Evolutionary conservation across 768 basidiomycete species (phyloP).

Genomic region (Filobasidium wieringae): DNA sequence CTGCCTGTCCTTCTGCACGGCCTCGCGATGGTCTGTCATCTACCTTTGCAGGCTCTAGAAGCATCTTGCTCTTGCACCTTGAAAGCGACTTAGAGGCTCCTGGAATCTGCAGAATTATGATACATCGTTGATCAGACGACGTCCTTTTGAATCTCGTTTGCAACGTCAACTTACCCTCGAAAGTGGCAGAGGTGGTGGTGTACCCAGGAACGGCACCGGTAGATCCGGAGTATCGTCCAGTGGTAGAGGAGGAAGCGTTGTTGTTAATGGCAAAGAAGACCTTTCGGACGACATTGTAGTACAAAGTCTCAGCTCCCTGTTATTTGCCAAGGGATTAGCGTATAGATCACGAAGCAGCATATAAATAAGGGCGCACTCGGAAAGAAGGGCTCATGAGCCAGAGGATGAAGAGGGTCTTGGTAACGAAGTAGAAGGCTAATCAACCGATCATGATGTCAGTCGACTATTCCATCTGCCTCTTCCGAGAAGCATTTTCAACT

Average conservation of each 20-base stretch:
- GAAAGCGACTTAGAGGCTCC: too few relatives aligned
- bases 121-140: too few relatives aligned
- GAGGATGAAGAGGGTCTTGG: constrained; percentile 81
- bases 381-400: constrained; percentile 46
- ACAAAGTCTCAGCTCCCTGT: constrained; percentile 77
- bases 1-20: too few relatives aligned
- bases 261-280: constrained; percentile 24
- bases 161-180: constrained; percentile 39
- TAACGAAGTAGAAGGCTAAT: constrained; percentile 85
- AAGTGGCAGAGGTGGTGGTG: constrained; percentile 34
- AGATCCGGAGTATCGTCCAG: too few relatives aligned
- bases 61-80: too few relatives aligned
- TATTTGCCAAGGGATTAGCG: neutral
- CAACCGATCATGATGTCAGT: neutral
- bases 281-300: constrained; percentile 51
- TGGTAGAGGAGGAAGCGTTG: constrained; percentile 39
- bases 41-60: too few relatives aligned
- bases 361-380: neutral
- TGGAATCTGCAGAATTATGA: too few relatives aligned
- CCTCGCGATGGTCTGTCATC: too few relatives aligned
- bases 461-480: neutral
- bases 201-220: constrained; percentile 40
- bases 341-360: neutral
- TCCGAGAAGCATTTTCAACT: constrained; percentile 8
- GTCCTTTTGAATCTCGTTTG: too few relatives aligned